A percentile compares a stretch with the other conserved stretches of the same genome.
Conservation (phyloP, 202 grass and related monocot genomes). For the Carex sylvatica region DNA sequence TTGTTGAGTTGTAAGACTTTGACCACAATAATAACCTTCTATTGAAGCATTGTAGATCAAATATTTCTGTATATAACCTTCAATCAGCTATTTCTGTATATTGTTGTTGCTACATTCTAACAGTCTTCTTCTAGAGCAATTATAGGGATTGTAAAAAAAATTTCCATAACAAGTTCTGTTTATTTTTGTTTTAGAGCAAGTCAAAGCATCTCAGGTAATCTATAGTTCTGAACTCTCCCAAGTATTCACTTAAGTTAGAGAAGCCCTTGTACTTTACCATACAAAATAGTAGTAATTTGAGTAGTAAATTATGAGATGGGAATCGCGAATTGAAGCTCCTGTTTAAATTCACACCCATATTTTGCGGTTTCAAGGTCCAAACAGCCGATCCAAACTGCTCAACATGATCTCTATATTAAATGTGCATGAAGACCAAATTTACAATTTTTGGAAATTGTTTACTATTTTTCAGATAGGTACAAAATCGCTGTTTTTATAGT, state of each 20-base stretch:
- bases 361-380: no score
- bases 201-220: not conserved
- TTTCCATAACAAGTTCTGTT: not conserved
- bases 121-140: not conserved
- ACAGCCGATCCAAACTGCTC: no score
- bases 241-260: not conserved
- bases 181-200: not conserved
- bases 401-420: no score
- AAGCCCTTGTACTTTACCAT: not conserved
- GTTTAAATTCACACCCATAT: no score
- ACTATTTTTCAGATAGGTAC: no score
- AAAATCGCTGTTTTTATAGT: no score
- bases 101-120: not conserved
- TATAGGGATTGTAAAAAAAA: not conserved
- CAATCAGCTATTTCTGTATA: not conserved
- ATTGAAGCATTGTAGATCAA: not conserved
- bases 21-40: not conserved
- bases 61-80: not conserved
- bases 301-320: not conserved
- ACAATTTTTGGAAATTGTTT: no score
- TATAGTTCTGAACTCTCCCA: not conserved
- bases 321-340: no score
- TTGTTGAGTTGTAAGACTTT: not conserved
- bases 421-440: no score
- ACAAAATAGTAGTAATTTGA: slow-evolving; percentile 5